Evolutionary conservation across 2,329 filamentous ascomycete species (phyloP).

Genomic region (Colletotrichum tanaceti): DNA sequence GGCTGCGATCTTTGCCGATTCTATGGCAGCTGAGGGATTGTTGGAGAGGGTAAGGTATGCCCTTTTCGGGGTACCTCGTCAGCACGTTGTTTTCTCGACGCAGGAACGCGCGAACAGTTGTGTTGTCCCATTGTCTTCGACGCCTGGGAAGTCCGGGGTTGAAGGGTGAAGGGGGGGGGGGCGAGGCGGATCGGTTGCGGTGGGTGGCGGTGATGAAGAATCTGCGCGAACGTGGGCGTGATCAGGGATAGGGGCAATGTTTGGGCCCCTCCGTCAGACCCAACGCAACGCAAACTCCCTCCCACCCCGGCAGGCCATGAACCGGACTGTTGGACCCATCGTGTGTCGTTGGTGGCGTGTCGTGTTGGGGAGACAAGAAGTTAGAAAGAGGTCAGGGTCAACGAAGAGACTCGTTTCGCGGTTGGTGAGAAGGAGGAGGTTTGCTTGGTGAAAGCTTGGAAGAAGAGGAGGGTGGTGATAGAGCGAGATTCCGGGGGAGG

Average conservation of each 20-base stretch:
- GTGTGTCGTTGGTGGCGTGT: conserved; percentile 11
- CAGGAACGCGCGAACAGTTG: conserved; percentile 20
- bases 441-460: too few species aligned
- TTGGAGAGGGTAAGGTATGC: neutral
- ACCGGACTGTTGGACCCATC: conserved; percentile 29
- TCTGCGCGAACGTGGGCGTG: conserved; percentile 7
- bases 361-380: conserved; percentile 7
- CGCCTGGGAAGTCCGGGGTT: neutral
- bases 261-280: conserved; percentile 2
- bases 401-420: neutral
- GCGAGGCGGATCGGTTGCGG: neutral
- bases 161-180: too few species aligned
- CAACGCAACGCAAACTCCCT: neutral
- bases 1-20: neutral
- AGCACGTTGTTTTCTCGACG: conserved; percentile 25
- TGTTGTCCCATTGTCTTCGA: conserved; percentile 20
- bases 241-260: neutral
- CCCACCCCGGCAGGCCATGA: neutral
- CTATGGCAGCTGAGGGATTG: neutral
- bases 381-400: neutral
- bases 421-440: conserved; percentile 6
- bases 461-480: too few species aligned
- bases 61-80: neutral
- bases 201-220: conserved; percentile 32
- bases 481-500: too few species aligned